These are phyloP conservation scores for Hemileia vastatrix DNA, from an alignment of 1,284 basidiomycete genomes.

Conservation along the genomic window DNA sequence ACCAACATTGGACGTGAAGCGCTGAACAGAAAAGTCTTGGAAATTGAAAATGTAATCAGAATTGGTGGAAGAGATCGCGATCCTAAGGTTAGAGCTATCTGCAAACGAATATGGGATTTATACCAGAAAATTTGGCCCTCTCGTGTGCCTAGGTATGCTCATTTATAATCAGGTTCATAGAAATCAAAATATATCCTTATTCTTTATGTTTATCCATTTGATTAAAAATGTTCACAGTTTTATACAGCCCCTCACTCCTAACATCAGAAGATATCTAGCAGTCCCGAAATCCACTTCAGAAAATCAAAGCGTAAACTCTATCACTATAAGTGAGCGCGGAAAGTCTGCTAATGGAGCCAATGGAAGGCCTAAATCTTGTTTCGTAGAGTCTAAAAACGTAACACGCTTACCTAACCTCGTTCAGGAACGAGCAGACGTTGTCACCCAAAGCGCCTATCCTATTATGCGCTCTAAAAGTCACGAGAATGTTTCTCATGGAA, in stretches of 20 bases:
- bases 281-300: too few relatives aligned
- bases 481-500: too few relatives aligned
- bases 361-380: too few relatives aligned
- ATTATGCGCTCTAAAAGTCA: too few relatives aligned
- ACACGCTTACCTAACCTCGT: too few relatives aligned
- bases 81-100: slow-evolving; percentile 60
- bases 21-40: slow-evolving; percentile 52
- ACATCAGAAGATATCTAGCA: slow-evolving; percentile 61
- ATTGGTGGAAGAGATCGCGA: slow-evolving; percentile 62
- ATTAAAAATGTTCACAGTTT: slow-evolving; percentile 51
- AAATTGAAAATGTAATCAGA: slow-evolving; percentile 62
- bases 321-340: too few relatives aligned
- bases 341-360: too few relatives aligned
- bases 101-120: slow-evolving; percentile 62
- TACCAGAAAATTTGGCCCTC: slow-evolving; percentile 61
- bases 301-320: too few relatives aligned
- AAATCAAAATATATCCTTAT: neutral
- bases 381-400: too few relatives aligned
- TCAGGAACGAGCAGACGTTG: too few relatives aligned
- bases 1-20: slow-evolving; percentile 60
- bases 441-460: too few relatives aligned
- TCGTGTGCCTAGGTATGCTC: slow-evolving; percentile 56
- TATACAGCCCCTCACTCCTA: slow-evolving; percentile 61
- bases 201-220: slow-evolving; percentile 12
- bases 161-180: neutral